Base-by-base conservation (phyloP, 495 filamentous ascomycete genomes). In the Talaromyces wortmannii region DNA sequence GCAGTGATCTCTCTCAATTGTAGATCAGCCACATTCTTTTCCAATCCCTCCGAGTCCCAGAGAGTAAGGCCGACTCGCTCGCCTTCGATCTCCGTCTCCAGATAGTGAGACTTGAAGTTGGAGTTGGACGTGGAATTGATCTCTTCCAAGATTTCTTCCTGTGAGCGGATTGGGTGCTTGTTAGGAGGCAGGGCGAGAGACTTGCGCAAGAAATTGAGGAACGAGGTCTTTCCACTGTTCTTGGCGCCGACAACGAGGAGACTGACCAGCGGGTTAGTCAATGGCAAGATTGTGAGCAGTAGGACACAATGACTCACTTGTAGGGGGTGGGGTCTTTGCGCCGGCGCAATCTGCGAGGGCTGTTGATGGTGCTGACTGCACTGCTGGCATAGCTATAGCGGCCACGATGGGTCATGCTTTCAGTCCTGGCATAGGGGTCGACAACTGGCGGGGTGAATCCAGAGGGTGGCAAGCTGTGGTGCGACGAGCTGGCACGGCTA, bases 271-370 rank as follows among this genome's bases (percentile, higher is more conserved):
- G 50, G 30, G 48, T 67, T 56, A 66, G 57, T 23, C 23, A 23
- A 23, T 23, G 23, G 23, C 18, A 48, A 53, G 12, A 18, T 15
- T 43, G 23, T 1, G 11, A 16, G 33, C 8, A 16, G 47, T 53
- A 13, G 5, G 31, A 53, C 48, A 44, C 54, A 55, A 11, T 7
- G 23, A 63, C 92, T 81, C 77, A 98, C 94, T 98, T 98, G 79
- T 97, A 97, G 6, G 94, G 89, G 6, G 91, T 97, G 17, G 94
- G 94, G 64, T 98, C 94, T 78, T 94, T 96, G 74, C 94, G 88
- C 69, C 94, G 85, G 59, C 94, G 83, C 48, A 97, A 85, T 63
- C 94, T 84, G 57, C 94, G 83, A 45, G 94, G 94, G 71, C 90
- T 96, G 76, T 96, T 96, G 73, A 96, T 85, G 55, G 89, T 90